phyloP scores from a whole-genome alignment of 208 protist species.

The Leishmania gerbilli region DNA sequence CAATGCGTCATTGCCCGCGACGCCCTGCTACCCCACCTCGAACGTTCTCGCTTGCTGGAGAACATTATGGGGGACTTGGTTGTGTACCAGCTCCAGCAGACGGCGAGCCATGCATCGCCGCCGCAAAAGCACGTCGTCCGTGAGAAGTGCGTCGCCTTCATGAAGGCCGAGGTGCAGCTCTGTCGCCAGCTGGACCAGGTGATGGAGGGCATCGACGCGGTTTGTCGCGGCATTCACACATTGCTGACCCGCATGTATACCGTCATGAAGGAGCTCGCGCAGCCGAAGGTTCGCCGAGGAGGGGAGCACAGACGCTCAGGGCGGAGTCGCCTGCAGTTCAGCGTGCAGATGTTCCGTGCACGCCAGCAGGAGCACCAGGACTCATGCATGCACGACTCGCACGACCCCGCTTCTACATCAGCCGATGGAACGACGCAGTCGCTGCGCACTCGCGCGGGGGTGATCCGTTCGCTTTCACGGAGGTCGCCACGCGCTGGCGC shows the following conservation, averaged over 20 bases:
- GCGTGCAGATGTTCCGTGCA: constrained; percentile 14
- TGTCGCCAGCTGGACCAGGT: constrained; percentile 35
- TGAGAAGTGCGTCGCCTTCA: constrained; percentile 27
- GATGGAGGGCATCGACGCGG: constrained; percentile 35
- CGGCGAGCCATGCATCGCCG: constrained; percentile 29
- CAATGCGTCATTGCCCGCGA: constrained; percentile 34
- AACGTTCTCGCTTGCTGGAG: constrained; percentile 34
- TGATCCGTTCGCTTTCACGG: background rate
- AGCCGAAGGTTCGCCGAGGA: constrained; percentile 23
- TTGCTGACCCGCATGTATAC: constrained; percentile 20
- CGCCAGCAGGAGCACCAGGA: constrained; percentile 1
- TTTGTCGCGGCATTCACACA: constrained; percentile 21
- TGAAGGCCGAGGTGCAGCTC: constrained; percentile 40
- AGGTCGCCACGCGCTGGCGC: background rate
- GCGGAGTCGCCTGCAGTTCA: constrained; percentile 23
- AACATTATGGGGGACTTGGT: constrained; percentile 47
- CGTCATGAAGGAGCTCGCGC: constrained; percentile 30
- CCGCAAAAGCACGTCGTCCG: constrained; percentile 34
- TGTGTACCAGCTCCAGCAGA: constrained; percentile 44
- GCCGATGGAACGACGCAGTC: background rate
- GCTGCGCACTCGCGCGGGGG: background rate
- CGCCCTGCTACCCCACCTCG: constrained; percentile 36
- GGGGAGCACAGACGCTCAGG: constrained; percentile 25
- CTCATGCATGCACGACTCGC: background rate
- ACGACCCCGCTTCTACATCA: background rate